Percentiles rank a stretch among this genome's conserved stretches.
phyloP scores from a whole-genome alignment of 2,329 filamentous ascomycete genomes.

The Zymoseptoria crescenta region DNA sequence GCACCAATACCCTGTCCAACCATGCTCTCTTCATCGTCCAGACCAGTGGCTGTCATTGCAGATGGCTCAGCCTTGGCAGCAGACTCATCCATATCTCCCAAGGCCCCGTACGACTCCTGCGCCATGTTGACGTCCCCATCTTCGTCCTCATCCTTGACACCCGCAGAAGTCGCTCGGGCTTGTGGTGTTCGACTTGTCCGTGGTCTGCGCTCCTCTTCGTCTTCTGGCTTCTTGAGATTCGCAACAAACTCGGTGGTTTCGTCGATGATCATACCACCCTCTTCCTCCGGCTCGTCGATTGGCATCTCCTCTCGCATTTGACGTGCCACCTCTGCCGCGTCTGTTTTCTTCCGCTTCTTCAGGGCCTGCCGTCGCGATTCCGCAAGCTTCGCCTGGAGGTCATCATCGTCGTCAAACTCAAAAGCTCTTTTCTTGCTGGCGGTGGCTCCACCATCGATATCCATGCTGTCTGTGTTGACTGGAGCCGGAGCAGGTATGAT shows the following conservation, averaged over 20 bases:
- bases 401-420: slow-evolving; percentile 73
- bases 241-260: slow-evolving; percentile 94
- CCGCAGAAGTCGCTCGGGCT: slow-evolving; percentile 27
- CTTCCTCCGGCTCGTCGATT: slow-evolving; percentile 49
- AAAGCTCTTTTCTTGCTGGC: slow-evolving; percentile 54
- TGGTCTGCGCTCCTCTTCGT: slow-evolving; percentile 43
- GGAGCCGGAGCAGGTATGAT: slow-evolving; percentile 34
- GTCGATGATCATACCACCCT: slow-evolving; percentile 75
- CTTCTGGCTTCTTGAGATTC: slow-evolving; percentile 61
- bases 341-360: slow-evolving; percentile 82
- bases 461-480: slow-evolving; percentile 55
- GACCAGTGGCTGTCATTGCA: slow-evolving; percentile 58
- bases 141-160: slow-evolving; percentile 45
- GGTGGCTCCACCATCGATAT: slow-evolving; percentile 52
- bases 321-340: slow-evolving; percentile 78
- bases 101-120: slow-evolving; percentile 25
- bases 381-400: slow-evolving; percentile 78
- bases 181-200: slow-evolving; percentile 30
- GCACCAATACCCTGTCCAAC: slow-evolving; percentile 66
- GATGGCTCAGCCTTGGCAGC: slow-evolving; percentile 38
- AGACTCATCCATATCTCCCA: slow-evolving; percentile 42
- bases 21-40: slow-evolving; percentile 79
- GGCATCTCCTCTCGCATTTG: slow-evolving; percentile 65
- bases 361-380: slow-evolving; percentile 74
- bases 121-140: slow-evolving; percentile 36